Conservation (phyloP, 768 basidiomycete genomes). For the Fomitopsis pulvina region DNA sequence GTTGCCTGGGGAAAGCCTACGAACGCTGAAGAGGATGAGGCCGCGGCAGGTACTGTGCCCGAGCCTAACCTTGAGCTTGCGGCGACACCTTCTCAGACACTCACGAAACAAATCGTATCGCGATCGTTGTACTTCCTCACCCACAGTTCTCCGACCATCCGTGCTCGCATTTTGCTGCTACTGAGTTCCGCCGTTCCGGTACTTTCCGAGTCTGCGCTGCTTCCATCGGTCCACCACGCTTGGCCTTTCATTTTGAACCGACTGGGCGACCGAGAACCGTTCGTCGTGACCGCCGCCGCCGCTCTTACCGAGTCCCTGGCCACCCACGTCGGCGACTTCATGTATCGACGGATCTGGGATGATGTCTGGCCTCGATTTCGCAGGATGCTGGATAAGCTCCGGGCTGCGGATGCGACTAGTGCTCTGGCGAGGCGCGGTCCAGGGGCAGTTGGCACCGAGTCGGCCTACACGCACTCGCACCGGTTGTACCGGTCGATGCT, state of each 20-base stretch:
- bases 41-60: slow-evolving; percentile 16
- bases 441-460: slow-evolving; percentile 52
- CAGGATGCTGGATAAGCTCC: slow-evolving; percentile 50
- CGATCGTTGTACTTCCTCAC: slow-evolving; percentile 89
- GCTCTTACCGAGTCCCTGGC: slow-evolving; percentile 67
- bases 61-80: slow-evolving; percentile 40
- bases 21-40: slow-evolving; percentile 18
- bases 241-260: slow-evolving; percentile 96
- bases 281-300: slow-evolving; percentile 75
- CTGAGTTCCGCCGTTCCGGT: slow-evolving; percentile 71
- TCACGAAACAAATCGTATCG: slow-evolving; percentile 81
- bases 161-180: slow-evolving; percentile 74
- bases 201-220: slow-evolving; percentile 61
- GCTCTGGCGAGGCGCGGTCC: slow-evolving; percentile 56
- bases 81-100: slow-evolving; percentile 62
- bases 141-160: slow-evolving; percentile 80
- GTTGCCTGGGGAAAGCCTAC: slow-evolving; percentile 46
- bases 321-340: slow-evolving; percentile 71
- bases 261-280: slow-evolving; percentile 64
- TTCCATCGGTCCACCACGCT: slow-evolving; percentile 79
- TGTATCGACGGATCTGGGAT: slow-evolving; percentile 82
- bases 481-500: slow-evolving; percentile 74
- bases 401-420: slow-evolving; percentile 54
- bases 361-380: slow-evolving; percentile 88
- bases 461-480: slow-evolving; percentile 77